phyloP scores from a whole-genome alignment of 768 basidiomycete genomes.

The Lentinula sp. region DNA sequence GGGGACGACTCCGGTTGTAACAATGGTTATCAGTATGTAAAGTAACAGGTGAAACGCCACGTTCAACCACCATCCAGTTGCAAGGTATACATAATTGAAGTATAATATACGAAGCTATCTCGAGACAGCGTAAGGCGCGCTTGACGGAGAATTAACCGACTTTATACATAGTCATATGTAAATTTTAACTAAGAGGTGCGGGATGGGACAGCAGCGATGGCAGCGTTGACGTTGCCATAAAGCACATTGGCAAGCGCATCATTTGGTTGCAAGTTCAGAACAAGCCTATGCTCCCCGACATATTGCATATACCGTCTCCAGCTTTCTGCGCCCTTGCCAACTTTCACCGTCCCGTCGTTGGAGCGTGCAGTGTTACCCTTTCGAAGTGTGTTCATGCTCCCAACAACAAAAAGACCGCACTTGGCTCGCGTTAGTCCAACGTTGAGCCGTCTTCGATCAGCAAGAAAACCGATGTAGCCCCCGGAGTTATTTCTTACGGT shows the following conservation, averaged over 20 bases:
- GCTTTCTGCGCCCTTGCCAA: slow-evolving; percentile 40
- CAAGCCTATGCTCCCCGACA: slow-evolving; percentile 44
- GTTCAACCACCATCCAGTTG: not conserved
- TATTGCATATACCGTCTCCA: slow-evolving; percentile 62
- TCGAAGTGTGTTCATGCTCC: slow-evolving; percentile 61
- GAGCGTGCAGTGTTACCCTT: slow-evolving; percentile 31
- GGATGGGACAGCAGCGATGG: not conserved
- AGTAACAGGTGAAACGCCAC: not conserved
- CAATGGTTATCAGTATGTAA: not conserved
- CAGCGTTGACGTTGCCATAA: slow-evolving; percentile 25
- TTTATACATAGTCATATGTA: not conserved
- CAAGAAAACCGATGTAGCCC: slow-evolving; percentile 84
- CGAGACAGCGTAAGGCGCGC: too few species aligned
- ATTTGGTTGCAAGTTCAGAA: slow-evolving; percentile 25
- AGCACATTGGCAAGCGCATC: slow-evolving; percentile 34
- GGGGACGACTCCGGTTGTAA: not conserved
- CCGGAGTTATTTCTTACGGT: slow-evolving; percentile 78
- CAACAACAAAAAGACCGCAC: slow-evolving; percentile 77
- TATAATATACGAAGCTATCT: too few species aligned
- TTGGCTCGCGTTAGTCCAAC: slow-evolving; percentile 89
- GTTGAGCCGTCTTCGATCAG: slow-evolving; percentile 79
- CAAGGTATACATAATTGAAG: not conserved
- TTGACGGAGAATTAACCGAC: not conserved
- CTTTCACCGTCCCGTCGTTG: slow-evolving; percentile 15
- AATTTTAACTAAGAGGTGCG: not conserved